phyloP scores from a whole-genome alignment of 495 filamentous ascomycete species.

The Penicillium nucicola region DNA sequence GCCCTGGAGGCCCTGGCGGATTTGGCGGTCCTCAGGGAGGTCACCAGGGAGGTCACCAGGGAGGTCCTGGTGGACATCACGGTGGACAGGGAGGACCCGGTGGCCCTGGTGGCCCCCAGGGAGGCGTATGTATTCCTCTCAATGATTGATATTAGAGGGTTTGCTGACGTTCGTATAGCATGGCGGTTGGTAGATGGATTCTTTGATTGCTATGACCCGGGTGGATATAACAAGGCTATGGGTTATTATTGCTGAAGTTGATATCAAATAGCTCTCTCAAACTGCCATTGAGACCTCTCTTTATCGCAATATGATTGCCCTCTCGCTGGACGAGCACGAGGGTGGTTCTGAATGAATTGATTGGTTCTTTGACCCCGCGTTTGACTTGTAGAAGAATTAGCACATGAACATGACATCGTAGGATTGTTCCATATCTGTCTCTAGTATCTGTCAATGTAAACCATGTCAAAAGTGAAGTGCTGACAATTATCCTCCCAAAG shows the following conservation, averaged over 20 bases:
- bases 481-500: neutral
- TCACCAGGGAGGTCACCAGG: neutral
- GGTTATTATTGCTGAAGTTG: neutral
- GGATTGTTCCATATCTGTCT: too few species aligned
- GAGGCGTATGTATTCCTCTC: neutral
- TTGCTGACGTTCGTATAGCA: conserved; percentile 1
- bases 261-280: conserved; percentile 4
- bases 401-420: too few species aligned
- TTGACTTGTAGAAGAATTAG: too few species aligned
- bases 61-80: neutral
- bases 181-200: neutral
- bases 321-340: neutral
- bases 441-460: too few species aligned
- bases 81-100: neutral
- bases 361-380: neutral
- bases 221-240: too few species aligned
- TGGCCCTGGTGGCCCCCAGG: neutral
- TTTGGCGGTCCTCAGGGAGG: neutral
- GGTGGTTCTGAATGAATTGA: neutral
- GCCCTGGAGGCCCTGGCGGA: neutral
- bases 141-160: neutral
- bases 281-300: conserved; percentile 34
- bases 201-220: neutral
- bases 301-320: conserved; percentile 38
- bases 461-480: too few species aligned